Base-by-base conservation (phyloP, 345 rosid species). In the Pistacia vera region DNA sequence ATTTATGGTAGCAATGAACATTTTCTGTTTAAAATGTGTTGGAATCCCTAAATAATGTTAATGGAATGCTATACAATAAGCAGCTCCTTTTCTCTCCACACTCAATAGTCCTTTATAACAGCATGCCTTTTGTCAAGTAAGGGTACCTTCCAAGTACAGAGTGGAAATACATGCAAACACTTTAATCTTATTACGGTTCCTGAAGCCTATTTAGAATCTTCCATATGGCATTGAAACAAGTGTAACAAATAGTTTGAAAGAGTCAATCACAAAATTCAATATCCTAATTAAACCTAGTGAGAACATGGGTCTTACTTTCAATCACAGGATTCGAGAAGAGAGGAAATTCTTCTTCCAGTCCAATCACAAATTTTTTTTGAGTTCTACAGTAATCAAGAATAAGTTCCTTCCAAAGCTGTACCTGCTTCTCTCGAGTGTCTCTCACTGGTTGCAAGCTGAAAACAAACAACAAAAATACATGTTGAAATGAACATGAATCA, bases 391-490 rank as follows among this genome's bases (percentile, higher is more conserved):
- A 96, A 76, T 96, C 98, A 79, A 93, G 82, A 67, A 96, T 88
- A 68, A 96, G 88, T 63, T 93, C 97, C 88, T 92, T 96, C 99
- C 98, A 92, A 0, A 96, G 91, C 76, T 91, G 95, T 71, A 90
- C 79, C 76, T 96, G 99, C 84, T 96, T 96, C 86, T 96, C 99
- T 63, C 98, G 88, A 11, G 98, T 93, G 73, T 96, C 98, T 78
- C 93, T 92, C 67, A 96, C 97, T 11, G 97, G 95, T 87, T 96
- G 99, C 91, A 96, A 86, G 73, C 99, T 96, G 78, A 33, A 72
- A 13, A 28, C 22, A 51, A 68, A 48, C 56, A 68, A 20, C 6
- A 2, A 58, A n/a, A 57, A 55, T 49, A 22, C 12, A 54, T 35
- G 57, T 16, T 51, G 2, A 51, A 61, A 33, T 28, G 57, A 54